These are phyloP conservation scores for Epichloe gansuensis DNA, from an alignment of 2,329 filamentous ascomycete genomes.

Conservation along the genomic window DNA sequence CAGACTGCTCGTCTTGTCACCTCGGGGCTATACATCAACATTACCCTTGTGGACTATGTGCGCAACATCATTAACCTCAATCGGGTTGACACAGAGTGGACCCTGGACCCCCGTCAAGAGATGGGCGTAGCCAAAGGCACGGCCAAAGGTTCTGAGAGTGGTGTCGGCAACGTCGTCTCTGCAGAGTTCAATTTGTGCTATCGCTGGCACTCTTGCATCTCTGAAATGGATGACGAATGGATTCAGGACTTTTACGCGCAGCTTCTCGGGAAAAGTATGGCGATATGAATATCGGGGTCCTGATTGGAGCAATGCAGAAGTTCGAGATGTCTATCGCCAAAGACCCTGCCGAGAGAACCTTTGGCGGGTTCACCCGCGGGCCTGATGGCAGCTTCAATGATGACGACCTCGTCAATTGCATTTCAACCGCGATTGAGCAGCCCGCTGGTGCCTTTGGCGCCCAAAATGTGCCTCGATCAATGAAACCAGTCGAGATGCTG, in stretches of 20 bases:
- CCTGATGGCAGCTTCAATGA: constrained; percentile 60
- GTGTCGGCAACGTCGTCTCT: constrained; percentile 71
- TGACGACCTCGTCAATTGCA: constrained; percentile 61
- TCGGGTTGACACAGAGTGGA: constrained; percentile 59
- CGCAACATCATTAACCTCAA: constrained; percentile 58
- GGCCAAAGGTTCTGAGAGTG: constrained; percentile 49
- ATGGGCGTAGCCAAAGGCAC: constrained; percentile 45
- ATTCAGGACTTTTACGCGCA: constrained; percentile 56
- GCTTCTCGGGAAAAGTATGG: constrained; percentile 45
- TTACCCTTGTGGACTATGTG: constrained; percentile 67
- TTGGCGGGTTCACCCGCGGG: constrained; percentile 53
- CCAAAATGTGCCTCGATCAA: constrained; percentile 59
- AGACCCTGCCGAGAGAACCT: constrained; percentile 58
- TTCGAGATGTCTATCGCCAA: constrained; percentile 48
- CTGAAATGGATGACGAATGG: constrained; percentile 63
- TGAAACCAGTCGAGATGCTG: constrained; percentile 67
- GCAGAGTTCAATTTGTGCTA: constrained; percentile 86
- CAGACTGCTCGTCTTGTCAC: constrained; percentile 68
- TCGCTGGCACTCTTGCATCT: constrained; percentile 75
- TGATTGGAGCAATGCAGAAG: constrained; percentile 49
- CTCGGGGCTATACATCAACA: constrained; percentile 65
- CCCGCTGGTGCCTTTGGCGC: constrained; percentile 63
- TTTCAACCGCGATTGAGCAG: constrained; percentile 61
- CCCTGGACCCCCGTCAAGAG: constrained; percentile 62
- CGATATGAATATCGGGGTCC: constrained; percentile 44